These are phyloP conservation scores for Tuber indicum DNA, from an alignment of 495 filamentous ascomycete species.

Conservation along the genomic window DNA sequence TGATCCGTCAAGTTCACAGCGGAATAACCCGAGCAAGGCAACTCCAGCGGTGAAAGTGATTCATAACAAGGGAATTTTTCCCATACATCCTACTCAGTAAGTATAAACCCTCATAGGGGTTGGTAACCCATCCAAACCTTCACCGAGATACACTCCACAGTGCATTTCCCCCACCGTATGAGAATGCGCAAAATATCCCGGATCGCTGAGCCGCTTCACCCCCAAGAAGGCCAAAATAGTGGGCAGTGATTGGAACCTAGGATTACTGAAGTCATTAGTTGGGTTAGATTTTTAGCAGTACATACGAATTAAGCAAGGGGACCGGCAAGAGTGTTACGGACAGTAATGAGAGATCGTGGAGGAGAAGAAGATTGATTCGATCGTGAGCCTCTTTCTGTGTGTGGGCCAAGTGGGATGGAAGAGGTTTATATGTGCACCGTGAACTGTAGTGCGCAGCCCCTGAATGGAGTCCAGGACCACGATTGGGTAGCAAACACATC, in stretches of 20 bases:
- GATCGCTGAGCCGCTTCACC: not conserved
- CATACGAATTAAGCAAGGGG: not conserved
- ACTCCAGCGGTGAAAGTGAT: not conserved
- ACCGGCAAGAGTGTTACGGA: not conserved
- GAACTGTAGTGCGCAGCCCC: not conserved
- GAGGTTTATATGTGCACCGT: constrained; percentile 3
- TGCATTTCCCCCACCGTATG: not conserved
- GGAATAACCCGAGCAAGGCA: not conserved
- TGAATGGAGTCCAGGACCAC: not conserved
- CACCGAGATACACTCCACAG: not conserved
- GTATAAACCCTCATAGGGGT: not conserved
- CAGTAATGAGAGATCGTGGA: not conserved
- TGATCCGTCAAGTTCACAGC: not conserved
- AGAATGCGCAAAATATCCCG: not conserved
- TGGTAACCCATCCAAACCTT: not conserved
- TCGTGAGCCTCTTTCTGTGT: not conserved
- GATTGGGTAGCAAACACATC: not conserved
- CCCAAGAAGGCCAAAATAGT: not conserved
- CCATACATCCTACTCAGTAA: not conserved
- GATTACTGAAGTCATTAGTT: not conserved
- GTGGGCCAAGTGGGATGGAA: not conserved
- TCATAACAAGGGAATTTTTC: not conserved
- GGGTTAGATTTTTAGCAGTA: not conserved
- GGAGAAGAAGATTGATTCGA: not conserved
- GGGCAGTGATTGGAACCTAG: not conserved